Conservation (phyloP, 768 basidiomycete genomes). For the Pholiota conissans region DNA sequence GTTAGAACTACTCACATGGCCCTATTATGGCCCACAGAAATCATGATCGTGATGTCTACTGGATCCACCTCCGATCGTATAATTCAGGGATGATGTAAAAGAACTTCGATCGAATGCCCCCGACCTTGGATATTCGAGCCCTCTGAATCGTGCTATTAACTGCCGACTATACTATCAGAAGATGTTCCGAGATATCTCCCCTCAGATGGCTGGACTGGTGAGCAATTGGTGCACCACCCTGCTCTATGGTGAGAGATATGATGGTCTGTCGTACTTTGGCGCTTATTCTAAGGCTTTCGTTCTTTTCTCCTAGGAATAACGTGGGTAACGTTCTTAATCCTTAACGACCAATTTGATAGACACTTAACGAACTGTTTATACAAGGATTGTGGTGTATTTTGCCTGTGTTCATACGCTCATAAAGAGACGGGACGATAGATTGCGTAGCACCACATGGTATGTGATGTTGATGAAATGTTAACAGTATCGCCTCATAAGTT, state of each 20-base stretch:
- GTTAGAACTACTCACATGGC: too few relatives aligned
- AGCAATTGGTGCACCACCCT: conserved; percentile 13
- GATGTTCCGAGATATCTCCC: conserved; percentile 15
- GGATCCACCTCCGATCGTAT: too few relatives aligned
- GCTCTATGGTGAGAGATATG: conserved; percentile 14
- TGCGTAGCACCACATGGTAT: conserved; percentile 12
- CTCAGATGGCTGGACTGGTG: conserved; percentile 13
- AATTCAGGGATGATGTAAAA: too few relatives aligned
- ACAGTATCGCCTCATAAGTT: neutral
- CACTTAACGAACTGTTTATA: too few relatives aligned
- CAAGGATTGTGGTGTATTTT: conserved; percentile 14
- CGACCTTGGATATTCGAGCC: too few relatives aligned
- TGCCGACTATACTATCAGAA: too few relatives aligned
- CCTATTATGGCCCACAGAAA: too few relatives aligned
- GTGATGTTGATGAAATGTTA: neutral
- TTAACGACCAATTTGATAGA: too few relatives aligned
- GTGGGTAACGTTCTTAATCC: neutral
- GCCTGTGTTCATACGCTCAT: conserved; percentile 13
- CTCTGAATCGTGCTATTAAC: too few relatives aligned
- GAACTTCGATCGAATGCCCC: too few relatives aligned
- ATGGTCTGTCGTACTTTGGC: neutral
- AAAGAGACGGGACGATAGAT: neutral
- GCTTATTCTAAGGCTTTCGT: neutral
- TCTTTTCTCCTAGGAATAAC: neutral
- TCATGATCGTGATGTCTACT: too few relatives aligned